These are phyloP conservation scores for Penicillium sp. DNA, from an alignment of 2,329 filamentous ascomycete genomes.

Conservation along the genomic window DNA sequence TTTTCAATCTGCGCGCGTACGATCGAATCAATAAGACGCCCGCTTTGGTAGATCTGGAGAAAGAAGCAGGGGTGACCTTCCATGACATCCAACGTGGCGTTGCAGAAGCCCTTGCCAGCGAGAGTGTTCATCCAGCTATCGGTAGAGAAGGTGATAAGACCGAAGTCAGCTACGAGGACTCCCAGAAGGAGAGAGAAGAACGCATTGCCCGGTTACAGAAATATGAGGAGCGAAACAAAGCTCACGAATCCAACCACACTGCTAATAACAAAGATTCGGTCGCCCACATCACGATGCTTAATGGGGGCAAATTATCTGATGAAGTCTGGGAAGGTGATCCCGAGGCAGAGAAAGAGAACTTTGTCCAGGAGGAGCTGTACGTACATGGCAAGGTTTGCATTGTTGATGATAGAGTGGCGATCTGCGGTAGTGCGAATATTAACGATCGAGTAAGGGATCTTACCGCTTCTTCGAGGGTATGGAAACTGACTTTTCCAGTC, in stretches of 20 bases:
- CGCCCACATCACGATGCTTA: constrained; percentile 83
- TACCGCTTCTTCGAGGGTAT: neutral
- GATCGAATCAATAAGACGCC: constrained; percentile 87
- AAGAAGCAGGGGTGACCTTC: constrained; percentile 81
- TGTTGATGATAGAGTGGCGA: constrained; percentile 79
- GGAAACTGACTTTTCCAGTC: constrained; percentile 50
- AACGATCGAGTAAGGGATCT: constrained; percentile 60
- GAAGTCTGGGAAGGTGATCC: constrained; percentile 78
- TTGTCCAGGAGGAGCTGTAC: constrained; percentile 95
- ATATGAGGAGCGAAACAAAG: constrained; percentile 28
- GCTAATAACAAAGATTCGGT: constrained; percentile 57
- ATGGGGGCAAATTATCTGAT: constrained; percentile 65
- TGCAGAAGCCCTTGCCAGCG: constrained; percentile 84
- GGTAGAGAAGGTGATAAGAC: constrained; percentile 52
- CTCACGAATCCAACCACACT: constrained; percentile 27
- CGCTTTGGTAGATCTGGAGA: constrained; percentile 73
- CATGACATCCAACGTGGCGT: constrained; percentile 85
- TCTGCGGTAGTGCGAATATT: constrained; percentile 76
- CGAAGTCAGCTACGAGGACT: constrained; percentile 44
- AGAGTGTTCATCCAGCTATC: constrained; percentile 63
- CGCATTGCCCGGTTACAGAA: constrained; percentile 46
- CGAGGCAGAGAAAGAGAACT: constrained; percentile 80
- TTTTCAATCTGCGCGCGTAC: constrained; percentile 93
- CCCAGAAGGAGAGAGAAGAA: constrained; percentile 45
- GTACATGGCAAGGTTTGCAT: constrained; percentile 88